A percentile compares a stretch with the other conserved stretches of the same genome.
These are phyloP conservation scores for Fusarium pseudograminearum DNA, from an alignment of 2,329 filamentous ascomycete genomes.

Conservation along the genomic window DNA sequence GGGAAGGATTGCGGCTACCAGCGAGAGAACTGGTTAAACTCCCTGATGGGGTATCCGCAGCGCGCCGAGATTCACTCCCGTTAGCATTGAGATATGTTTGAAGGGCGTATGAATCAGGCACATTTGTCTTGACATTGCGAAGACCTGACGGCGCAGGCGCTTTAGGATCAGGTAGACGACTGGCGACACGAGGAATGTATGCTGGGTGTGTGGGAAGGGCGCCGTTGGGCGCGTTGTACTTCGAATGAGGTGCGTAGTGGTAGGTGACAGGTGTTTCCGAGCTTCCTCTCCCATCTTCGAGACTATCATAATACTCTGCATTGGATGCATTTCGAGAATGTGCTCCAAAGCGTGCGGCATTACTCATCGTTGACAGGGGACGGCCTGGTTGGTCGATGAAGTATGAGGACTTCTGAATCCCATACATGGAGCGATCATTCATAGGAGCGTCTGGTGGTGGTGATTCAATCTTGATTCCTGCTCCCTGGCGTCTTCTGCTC, in stretches of 20 bases:
- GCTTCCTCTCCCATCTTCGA: not conserved
- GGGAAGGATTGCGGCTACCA: constrained; percentile 27
- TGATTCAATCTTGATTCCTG: constrained; percentile 26
- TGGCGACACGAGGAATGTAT: constrained; percentile 29
- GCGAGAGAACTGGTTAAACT: constrained; percentile 5
- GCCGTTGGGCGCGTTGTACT: constrained; percentile 10
- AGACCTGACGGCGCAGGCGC: not conserved
- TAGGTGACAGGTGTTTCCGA: constrained; percentile 5
- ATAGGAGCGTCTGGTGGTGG: not conserved
- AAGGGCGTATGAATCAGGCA: constrained; percentile 51
- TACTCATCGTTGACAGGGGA: not conserved
- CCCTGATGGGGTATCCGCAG: not conserved
- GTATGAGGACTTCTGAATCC: not conserved
- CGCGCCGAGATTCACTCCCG: constrained; percentile 22
- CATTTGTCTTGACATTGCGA: constrained; percentile 33
- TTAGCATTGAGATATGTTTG: constrained; percentile 52
- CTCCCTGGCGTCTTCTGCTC: not conserved
- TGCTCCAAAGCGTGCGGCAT: not conserved
- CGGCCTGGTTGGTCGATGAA: constrained; percentile 2
- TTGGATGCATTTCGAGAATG: constrained; percentile 27
- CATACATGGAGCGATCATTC: not conserved
- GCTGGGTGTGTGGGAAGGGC: constrained; percentile 31
- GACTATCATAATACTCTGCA: constrained; percentile 19
- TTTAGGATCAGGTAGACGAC: not conserved
- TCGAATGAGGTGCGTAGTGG: constrained; percentile 30